phyloP scores from a whole-genome alignment of 768 basidiomycete species.

The Kwoniella newhampshirensis region DNA sequence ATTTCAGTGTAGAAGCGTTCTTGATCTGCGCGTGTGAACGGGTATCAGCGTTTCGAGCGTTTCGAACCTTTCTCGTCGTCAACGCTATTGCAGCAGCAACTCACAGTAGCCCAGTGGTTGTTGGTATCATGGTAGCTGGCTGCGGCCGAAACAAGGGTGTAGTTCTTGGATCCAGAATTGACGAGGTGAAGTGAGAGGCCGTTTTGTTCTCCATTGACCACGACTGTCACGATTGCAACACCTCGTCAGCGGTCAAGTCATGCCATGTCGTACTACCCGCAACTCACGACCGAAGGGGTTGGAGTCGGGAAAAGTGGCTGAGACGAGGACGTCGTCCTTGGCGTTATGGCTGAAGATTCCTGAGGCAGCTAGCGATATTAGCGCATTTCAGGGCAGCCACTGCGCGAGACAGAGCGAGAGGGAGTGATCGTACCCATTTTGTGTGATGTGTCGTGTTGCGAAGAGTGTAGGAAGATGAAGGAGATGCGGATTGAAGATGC shows the following conservation, averaged over 20 bases:
- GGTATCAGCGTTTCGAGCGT: background rate
- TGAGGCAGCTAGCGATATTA: slow-evolving; percentile 11
- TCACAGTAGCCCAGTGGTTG: slow-evolving; percentile 48
- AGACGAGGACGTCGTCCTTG: slow-evolving; percentile 43
- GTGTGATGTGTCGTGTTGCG: background rate
- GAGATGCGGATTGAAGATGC: too few relatives aligned
- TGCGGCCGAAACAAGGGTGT: slow-evolving; percentile 47
- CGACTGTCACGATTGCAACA: slow-evolving; percentile 21
- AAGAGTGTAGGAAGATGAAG: background rate
- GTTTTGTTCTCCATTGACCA: slow-evolving; percentile 51
- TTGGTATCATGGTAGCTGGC: slow-evolving; percentile 49
- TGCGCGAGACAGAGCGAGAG: background rate
- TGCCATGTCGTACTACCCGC: background rate
- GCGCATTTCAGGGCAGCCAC: background rate
- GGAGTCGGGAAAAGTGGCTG: slow-evolving; percentile 46
- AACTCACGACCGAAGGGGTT: slow-evolving; percentile 51
- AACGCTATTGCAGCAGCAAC: slow-evolving; percentile 10
- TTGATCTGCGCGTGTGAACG: slow-evolving; percentile 31
- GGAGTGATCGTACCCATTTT: too few relatives aligned
- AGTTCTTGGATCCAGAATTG: slow-evolving; percentile 47
- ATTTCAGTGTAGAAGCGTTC: slow-evolving; percentile 47
- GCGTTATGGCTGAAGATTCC: slow-evolving; percentile 45
- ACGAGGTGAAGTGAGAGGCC: slow-evolving; percentile 37
- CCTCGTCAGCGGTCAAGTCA: background rate
- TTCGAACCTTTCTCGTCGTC: background rate